Conservation (phyloP, 768 basidiomycete genomes). For the Tylopilus cervinicoccineus region DNA sequence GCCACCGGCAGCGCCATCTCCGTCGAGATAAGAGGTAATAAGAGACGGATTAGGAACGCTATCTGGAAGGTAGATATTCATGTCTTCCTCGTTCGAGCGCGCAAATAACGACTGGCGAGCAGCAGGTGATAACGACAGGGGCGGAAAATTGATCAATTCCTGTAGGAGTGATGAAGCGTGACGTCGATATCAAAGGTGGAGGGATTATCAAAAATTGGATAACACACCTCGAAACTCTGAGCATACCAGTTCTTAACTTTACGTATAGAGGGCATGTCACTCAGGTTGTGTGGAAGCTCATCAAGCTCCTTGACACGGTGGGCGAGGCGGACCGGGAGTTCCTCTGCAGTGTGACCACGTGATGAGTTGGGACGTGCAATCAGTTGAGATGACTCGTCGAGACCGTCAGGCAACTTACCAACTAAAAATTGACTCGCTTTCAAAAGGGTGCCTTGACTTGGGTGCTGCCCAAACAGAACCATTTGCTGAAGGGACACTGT, state of each 20-base stretch:
- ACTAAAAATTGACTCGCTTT: constrained; percentile 16
- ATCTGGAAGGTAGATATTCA: constrained; percentile 15
- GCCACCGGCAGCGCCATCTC: constrained; percentile 20
- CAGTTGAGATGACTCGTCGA: neutral
- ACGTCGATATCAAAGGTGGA: neutral
- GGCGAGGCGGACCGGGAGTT: constrained; percentile 15
- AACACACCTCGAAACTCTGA: constrained; percentile 16
- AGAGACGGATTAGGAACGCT: constrained; percentile 15
- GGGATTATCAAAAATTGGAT: neutral
- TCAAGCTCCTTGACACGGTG: constrained; percentile 18
- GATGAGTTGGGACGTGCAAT: neutral
- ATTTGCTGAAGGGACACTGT: constrained; percentile 16
- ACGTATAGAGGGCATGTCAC: constrained; percentile 16
- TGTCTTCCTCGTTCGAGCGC: constrained; percentile 9
- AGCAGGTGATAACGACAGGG: constrained; percentile 13
- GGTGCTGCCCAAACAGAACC: constrained; percentile 17
- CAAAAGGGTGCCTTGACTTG: constrained; percentile 16
- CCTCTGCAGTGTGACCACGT: constrained; percentile 3
- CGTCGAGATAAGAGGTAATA: constrained; percentile 22
- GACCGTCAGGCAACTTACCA: constrained; percentile 1
- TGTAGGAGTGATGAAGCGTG: neutral
- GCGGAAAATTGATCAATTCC: constrained; percentile 11
- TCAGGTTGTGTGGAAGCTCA: constrained; percentile 14
- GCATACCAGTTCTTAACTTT: constrained; percentile 20
- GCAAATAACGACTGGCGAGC: constrained; percentile 12